Base-by-base conservation (phyloP, 805 yeast species). In the Ascoidea asiatica region DNA sequence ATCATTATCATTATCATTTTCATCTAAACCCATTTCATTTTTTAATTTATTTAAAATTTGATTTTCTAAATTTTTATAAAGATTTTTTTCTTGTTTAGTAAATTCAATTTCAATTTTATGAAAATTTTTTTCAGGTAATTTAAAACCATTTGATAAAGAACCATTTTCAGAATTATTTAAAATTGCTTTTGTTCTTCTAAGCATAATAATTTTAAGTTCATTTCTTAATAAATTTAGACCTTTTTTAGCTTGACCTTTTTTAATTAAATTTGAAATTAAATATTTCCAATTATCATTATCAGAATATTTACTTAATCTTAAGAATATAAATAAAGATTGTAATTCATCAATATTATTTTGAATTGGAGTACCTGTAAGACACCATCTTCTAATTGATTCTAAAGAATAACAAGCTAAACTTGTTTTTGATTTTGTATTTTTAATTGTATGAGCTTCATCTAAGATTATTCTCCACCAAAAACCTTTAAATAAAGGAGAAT, bases 401-500 rank as follows among this genome's bases (percentile, higher is more conserved):
- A 29, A 29, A 11, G 15, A 29, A 29, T 29, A 29, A 11, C 15
- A 29, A 29, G 35, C 35, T 29, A 11, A 11, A 3, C 15, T 15
- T 29, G 35, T 29, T 29, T 29, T 8, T 29, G 35, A 11, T 8
- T 8, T 29, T 15, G 15, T 29, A 15, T 29, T 29, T 3, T 15
- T 8, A 29, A 29, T 29, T 11, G 8, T 11, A 29, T 29, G 35
- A 15, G 15, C 35, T 29, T 29, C 35, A 29, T 29, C 35, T 8
- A 29, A 11, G 35, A 29, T 15, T 2, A 29, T 29, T 29, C 35
- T 29, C 35, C 35, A 29, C 35, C 35, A 29, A 29, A 29, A 29
- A 8, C 8, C 58, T 64, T 44, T 54, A 45, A 21, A 57, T 52
- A 46, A 64, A 62, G 45, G 65, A 46, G 8, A 55, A 55, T 46